phyloP scores from a whole-genome alignment of 2,329 filamentous ascomycete species.

The Fusarium penzigii region DNA sequence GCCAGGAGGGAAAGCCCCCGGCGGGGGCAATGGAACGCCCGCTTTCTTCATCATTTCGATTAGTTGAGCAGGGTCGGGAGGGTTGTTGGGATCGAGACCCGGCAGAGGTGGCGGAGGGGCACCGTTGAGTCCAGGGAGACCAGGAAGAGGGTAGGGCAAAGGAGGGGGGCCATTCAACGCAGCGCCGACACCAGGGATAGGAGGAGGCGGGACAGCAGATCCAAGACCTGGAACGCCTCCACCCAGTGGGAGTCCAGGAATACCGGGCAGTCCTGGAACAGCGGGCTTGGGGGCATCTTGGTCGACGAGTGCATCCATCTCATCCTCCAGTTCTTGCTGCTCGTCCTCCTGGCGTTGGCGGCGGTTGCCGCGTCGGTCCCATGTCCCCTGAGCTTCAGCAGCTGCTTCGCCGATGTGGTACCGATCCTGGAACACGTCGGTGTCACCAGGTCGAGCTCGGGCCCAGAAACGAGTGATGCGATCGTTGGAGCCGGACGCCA shows the following conservation, averaged over 20 bases:
- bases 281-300: constrained; percentile 66
- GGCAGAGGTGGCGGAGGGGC: constrained; percentile 52
- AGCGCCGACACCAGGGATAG: constrained; percentile 53
- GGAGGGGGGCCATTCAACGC: constrained; percentile 45
- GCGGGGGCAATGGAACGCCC: constrained; percentile 61
- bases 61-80: constrained; percentile 61
- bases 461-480: constrained; percentile 98
- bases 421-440: constrained; percentile 81
- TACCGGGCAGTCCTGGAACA: constrained; percentile 47
- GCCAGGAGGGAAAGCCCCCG: constrained; percentile 46
- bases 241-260: constrained; percentile 59
- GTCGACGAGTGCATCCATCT: constrained; percentile 88
- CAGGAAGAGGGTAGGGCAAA: constrained; percentile 56
- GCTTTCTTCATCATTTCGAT: constrained; percentile 67
- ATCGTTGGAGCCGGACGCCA: constrained; percentile 95
- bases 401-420: constrained; percentile 95
- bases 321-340: constrained; percentile 90
- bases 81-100: constrained; percentile 59
- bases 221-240: constrained; percentile 44
- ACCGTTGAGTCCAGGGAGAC: constrained; percentile 50
- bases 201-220: constrained; percentile 44
- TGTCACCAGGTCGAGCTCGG: constrained; percentile 82
- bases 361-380: constrained; percentile 76
- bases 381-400: constrained; percentile 93
- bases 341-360: constrained; percentile 87